Evolutionary conservation across 306 rosid species (phyloP), one percentile per base, ranked within the genome.

Genomic region (Cucurbita ficifolia): DNA sequence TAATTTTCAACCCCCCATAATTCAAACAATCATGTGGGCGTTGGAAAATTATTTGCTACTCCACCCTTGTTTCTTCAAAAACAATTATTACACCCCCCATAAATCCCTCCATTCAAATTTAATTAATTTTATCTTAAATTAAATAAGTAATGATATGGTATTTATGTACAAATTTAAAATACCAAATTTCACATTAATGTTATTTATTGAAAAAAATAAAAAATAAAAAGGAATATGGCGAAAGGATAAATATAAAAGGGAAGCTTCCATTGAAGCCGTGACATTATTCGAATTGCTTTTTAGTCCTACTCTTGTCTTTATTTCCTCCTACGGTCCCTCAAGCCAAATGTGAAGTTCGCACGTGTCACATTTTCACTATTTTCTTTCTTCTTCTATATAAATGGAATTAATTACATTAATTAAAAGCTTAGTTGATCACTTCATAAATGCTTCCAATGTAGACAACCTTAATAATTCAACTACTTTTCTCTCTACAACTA

Each of bases 31-130:
- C 54, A 67, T 67, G 72, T 42, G 72, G 72, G 5, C 8, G 54
- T 67, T 67, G 54, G 21, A 67, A 67, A 67, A 21, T 67, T 67
- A 67, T 67, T 67, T 67, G 54, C 72, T 22, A 63, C 70, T 63
- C 50, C 1, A 62, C 70, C 22, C 7, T 61, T 16, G 1, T 12
- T 5, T 8, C 4, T 33, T 59, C 2, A 10, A 6, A 61, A 61
- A 33, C 36, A 60, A 60, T 60, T 60, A 59, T n/a, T n/a, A n/a
- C n/a, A n/a, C n/a, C n/a, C n/a, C n/a, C n/a, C n/a, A n/a, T 8
- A 8, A 54, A 46, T 46, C 5, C 11, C 16, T 1, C 11, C 46
- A 8, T 39, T 39, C 6, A 42, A 42, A 42, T 10, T 7, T 42
- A 39, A 39, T 39, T 6, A 39, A 39, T 39, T 39, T 1, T 8